Base-by-base conservation (phyloP, 352 stramenopile genomes). In the Phytopythium sindhum region DNA sequence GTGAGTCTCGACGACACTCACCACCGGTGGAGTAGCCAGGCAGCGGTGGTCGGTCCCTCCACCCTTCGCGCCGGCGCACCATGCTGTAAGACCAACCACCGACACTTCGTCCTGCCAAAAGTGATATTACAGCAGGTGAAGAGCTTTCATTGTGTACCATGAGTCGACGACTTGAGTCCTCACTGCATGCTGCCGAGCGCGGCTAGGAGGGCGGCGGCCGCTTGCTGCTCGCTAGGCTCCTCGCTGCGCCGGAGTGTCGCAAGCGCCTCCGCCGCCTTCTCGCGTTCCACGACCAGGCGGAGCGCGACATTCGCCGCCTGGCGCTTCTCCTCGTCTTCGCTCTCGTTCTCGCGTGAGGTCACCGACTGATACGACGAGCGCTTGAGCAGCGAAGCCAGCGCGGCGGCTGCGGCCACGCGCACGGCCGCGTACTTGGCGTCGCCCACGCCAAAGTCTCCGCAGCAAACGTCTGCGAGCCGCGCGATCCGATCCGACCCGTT, bases 351-450 rank as follows among this genome's bases (percentile, higher is more conserved):
- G 33, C 5, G 51, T 17, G 4, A 17, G 2, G 17, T 6, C 8
- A 10, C 1, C 7, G 21, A 15, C 4, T 31, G 33, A n/a, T 48
- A n/a, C 29, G 33, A 2, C 51, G 28, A 17, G 42, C 75, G 79
- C 47, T 72, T 69, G 21, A 78, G 65, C 26, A 92, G 62, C 23
- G 78, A 70, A 1, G 73, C 65, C 28, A 94, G 66, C 51, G 78
- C 78, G 4, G 59, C 64, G 26, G 77, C 81, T 2, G 83, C 80
- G 9, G 86, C 81, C 28, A 89, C 73, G 50, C 86, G 83, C 23
- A 94, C 71, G 71, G 86, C 85, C 52, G 74, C 80, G 62, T 90
- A 92, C 70, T 91, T 90, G 42, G 61, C 70, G 35, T 94, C 84
- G 11, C 69, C 68, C 28, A 91, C 77, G 23, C 86, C 86, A 48